phyloP scores from a whole-genome alignment of 208 protist genomes.

The Leishmania gerbilli region DNA sequence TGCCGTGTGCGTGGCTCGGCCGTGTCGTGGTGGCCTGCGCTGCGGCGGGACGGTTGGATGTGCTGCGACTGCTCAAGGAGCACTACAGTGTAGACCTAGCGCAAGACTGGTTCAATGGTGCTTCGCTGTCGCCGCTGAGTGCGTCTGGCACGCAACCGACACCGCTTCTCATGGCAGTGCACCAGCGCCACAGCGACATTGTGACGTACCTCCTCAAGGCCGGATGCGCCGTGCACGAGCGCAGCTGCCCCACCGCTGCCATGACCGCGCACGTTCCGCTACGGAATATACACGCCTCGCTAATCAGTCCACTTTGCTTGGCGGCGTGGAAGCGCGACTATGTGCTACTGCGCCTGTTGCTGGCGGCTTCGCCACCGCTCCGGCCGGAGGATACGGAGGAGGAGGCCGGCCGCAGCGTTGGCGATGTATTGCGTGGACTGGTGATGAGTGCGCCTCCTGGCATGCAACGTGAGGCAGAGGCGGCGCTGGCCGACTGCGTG shows the following conservation, averaged over 20 bases:
- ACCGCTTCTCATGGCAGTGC: conserved; percentile 45
- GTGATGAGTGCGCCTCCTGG: conserved; percentile 26
- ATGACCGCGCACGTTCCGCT: conserved; percentile 27
- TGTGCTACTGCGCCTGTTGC: conserved; percentile 41
- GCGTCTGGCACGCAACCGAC: not conserved
- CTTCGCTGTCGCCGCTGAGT: not conserved
- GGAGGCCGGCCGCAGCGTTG: conserved; percentile 26
- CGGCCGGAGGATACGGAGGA: conserved; percentile 24
- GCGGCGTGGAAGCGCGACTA: conserved; percentile 60
- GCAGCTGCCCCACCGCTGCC: conserved; percentile 12
- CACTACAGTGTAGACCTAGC: conserved; percentile 44
- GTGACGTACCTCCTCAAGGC: conserved; percentile 50
- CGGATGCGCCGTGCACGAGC: conserved; percentile 38
- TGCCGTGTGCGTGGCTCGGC: conserved; percentile 40
- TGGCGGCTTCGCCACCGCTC: conserved; percentile 41
- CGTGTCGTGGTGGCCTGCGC: conserved; percentile 51
- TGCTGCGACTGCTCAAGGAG: conserved; percentile 43
- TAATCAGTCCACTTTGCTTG: conserved; percentile 59
- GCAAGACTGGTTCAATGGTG: not conserved
- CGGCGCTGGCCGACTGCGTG: conserved; percentile 43
- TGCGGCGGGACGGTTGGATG: conserved; percentile 34
- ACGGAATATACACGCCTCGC: conserved; percentile 29
- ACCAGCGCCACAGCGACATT: conserved; percentile 37
- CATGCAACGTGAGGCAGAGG: conserved; percentile 29
- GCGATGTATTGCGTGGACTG: conserved; percentile 60